Conservation (phyloP, 1,284 basidiomycete genomes). For the Meira nashicola region DNA sequence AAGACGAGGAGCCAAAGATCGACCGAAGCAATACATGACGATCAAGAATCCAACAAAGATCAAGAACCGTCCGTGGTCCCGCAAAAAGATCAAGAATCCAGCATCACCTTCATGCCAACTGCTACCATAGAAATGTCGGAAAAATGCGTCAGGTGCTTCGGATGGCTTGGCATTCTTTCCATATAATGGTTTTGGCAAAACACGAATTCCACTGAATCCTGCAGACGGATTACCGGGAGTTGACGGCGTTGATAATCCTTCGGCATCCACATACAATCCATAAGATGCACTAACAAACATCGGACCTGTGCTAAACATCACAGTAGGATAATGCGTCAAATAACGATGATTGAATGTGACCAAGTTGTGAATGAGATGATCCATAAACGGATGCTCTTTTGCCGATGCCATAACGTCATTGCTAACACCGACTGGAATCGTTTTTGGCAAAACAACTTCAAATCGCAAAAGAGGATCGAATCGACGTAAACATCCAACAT, state of each 20-base stretch:
- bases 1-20: slow-evolving; percentile 26
- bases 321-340: slow-evolving; percentile 93
- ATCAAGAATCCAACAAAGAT: slow-evolving; percentile 33
- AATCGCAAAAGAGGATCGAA: slow-evolving; percentile 82
- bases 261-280: slow-evolving; percentile 55
- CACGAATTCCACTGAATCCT: slow-evolving; percentile 60
- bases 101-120: slow-evolving; percentile 66
- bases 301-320: slow-evolving; percentile 95
- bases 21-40: slow-evolving; percentile 25
- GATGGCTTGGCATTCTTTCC: slow-evolving; percentile 86
- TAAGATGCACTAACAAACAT: slow-evolving; percentile 54
- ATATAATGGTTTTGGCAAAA: slow-evolving; percentile 87
- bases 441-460: slow-evolving; percentile 85
- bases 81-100: slow-evolving; percentile 49
- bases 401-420: slow-evolving; percentile 95
- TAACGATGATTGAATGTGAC: slow-evolving; percentile 88
- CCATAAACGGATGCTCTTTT: slow-evolving; percentile 80
- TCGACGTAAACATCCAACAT: slow-evolving; percentile 87
- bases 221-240: slow-evolving; percentile 72
- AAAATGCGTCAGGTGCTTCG: slow-evolving; percentile 83
- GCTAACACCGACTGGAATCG: slow-evolving; percentile 79
- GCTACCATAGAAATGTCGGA: slow-evolving; percentile 84
- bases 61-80: slow-evolving; percentile 41
- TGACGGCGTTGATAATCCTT: slow-evolving; percentile 84
- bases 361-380: slow-evolving; percentile 83